phyloP scores from a whole-genome alignment of 2,329 filamentous ascomycete species.

The Diaporthe sp. region DNA sequence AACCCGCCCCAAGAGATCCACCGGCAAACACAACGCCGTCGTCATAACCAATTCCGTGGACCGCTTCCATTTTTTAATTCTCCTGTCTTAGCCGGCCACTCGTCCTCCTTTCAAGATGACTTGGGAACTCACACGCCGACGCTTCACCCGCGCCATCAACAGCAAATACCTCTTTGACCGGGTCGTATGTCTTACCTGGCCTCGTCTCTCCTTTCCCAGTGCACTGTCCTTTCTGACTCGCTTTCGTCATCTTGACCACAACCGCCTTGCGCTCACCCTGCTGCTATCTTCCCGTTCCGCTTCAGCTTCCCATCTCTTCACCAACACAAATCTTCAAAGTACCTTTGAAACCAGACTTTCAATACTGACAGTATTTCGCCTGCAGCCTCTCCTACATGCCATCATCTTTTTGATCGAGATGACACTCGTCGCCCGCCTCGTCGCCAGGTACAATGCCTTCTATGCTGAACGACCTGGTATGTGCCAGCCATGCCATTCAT shows the following conservation, averaged over 20 bases:
- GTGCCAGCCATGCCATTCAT: slow-evolving; percentile 46
- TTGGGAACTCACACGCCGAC: slow-evolving; percentile 71
- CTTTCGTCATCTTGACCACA: slow-evolving; percentile 40
- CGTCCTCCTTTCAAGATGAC: slow-evolving; percentile 59
- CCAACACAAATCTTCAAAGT: neutral
- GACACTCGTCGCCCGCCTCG: slow-evolving; percentile 84
- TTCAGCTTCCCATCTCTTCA: slow-evolving; percentile 6
- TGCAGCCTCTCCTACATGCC: slow-evolving; percentile 87
- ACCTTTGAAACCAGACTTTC: neutral
- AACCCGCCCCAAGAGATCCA: slow-evolving; percentile 28
- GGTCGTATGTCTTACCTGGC: slow-evolving; percentile 69
- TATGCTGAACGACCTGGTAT: slow-evolving; percentile 90
- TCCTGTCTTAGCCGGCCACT: slow-evolving; percentile 4
- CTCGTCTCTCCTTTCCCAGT: slow-evolving; percentile 23
- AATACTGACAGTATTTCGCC: slow-evolving; percentile 38
- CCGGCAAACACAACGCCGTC: slow-evolving; percentile 12
- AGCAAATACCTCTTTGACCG: slow-evolving; percentile 81
- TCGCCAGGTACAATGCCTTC: slow-evolving; percentile 91
- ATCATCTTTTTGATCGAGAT: slow-evolving; percentile 91
- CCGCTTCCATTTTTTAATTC: slow-evolving; percentile 15
- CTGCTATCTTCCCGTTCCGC: neutral
- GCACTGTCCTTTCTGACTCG: slow-evolving; percentile 31
- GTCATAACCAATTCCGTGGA: slow-evolving; percentile 27
- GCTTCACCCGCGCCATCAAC: slow-evolving; percentile 76
- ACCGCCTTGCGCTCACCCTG: slow-evolving; percentile 7